Base-by-base conservation (phyloP, 306 rosid genomes). In the Cucurbita moschata region DNA sequence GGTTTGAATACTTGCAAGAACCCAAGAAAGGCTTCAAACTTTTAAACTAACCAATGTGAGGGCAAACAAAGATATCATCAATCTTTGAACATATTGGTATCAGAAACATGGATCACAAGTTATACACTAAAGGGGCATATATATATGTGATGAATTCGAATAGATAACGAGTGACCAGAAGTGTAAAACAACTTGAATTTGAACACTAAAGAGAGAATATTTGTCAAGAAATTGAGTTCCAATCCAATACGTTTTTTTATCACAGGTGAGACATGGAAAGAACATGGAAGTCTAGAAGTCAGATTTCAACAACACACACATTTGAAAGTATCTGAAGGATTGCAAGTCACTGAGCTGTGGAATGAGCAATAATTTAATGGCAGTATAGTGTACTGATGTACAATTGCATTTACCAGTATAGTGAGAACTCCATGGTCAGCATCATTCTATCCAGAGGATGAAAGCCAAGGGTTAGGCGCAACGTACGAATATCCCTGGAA, bases 401-500 rank as follows among this genome's bases (percentile, higher is more conserved):
- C 74, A 69, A 2, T 69, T 69, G 59, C 74, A 69, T 69, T 69
- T 47, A 7, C 39, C 74, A 50, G 11, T 47, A 49, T 69, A 15
- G 16, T 49, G 18, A 49, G 43, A 47, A 21, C 5, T 47, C 18
- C 43, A 13, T 23, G 44, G 30, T 16, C 74, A 49, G 58, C 58
- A 30, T 30, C 35, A 68, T 50, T 50, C 74, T 77, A 83, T 55
- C 77, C 40, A 44, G 97, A 86, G 1, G 98, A 84, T 80, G 98
- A 85, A 78, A 94, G 96, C 99, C 96, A 91, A 26, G 91, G 92
- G 83, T 81, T 89, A 14, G 97, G 96, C 3, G 99, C 97, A 62
- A 80, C 89, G 3, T 86, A 94, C 71, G 88, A 80, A 75, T 89
- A 94, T 35, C 99, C 99, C 54, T 82, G 96, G 83, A 94, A 94